A percentile compares a stretch with the other conserved stretches of the same genome.
phyloP scores from a whole-genome alignment of 495 filamentous ascomycete species.

The Penicillium chermesinum region DNA sequence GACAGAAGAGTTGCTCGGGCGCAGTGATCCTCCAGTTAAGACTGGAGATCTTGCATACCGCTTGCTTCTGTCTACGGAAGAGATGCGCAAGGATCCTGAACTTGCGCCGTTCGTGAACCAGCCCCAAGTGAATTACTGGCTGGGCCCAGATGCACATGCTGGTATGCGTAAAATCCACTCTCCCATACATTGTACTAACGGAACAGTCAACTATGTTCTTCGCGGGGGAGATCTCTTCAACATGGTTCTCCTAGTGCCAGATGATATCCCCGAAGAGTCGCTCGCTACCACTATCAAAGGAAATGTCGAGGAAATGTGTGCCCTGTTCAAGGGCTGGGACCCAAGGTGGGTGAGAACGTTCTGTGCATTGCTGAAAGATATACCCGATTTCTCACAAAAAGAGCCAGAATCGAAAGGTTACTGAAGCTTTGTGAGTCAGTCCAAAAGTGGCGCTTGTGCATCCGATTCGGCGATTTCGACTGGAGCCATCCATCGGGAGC shows the following conservation, averaged over 20 bases:
- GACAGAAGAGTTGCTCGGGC: slow-evolving; percentile 33
- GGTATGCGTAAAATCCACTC: slow-evolving; percentile 16
- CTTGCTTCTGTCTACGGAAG: slow-evolving; percentile 47
- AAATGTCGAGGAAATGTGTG: slow-evolving; percentile 62
- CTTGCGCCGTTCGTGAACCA: slow-evolving; percentile 46
- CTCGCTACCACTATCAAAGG: slow-evolving; percentile 45
- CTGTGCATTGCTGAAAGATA: not conserved
- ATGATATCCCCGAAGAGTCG: slow-evolving; percentile 56
- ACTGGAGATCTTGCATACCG: slow-evolving; percentile 68
- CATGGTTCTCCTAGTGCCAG: slow-evolving; percentile 64
- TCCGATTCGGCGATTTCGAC: slow-evolving; percentile 45
- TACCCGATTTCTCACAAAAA: no score
- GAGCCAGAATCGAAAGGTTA: slow-evolving; percentile 32
- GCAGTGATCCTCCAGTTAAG: slow-evolving; percentile 41
- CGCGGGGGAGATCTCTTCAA: slow-evolving; percentile 57
- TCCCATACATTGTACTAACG: not conserved
- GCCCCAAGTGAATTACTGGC: slow-evolving; percentile 65
- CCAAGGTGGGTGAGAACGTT: slow-evolving; percentile 33
- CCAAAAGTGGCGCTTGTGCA: slow-evolving; percentile 62
- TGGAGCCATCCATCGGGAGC: slow-evolving; percentile 52
- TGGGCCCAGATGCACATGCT: slow-evolving; percentile 58
- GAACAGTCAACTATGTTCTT: slow-evolving; percentile 55
- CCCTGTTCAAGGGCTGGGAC: slow-evolving; percentile 56
- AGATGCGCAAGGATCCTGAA: slow-evolving; percentile 45
- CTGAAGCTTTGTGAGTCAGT: slow-evolving; percentile 44